Evolutionary conservation across 2,329 filamentous ascomycete genomes (phyloP).

Genomic region (Cladophialophora bantiana): DNA sequence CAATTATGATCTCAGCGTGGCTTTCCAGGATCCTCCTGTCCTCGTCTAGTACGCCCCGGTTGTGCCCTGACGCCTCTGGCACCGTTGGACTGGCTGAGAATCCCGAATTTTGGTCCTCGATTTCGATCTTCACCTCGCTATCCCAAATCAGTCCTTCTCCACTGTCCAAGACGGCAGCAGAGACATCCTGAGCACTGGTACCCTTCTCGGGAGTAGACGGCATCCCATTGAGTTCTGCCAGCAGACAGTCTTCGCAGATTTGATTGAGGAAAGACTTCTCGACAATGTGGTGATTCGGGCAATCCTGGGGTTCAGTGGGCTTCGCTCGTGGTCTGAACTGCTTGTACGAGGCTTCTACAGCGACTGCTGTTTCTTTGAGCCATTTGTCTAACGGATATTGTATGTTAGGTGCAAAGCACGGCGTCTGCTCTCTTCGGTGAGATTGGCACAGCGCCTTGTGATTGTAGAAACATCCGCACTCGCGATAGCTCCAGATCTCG

Average conservation of each 20-base stretch:
- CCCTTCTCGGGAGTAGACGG: not conserved
- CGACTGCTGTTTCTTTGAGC: constrained; percentile 17
- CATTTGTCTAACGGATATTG: constrained; percentile 22
- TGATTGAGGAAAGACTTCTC: constrained; percentile 39
- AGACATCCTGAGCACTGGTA: not conserved
- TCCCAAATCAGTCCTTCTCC: constrained; percentile 37
- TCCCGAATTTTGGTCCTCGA: constrained; percentile 23
- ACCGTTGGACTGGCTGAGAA: not conserved
- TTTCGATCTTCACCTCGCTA: constrained; percentile 39
- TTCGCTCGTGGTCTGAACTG: constrained; percentile 13
- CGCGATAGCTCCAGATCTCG: constrained; percentile 39
- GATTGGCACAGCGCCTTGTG: constrained; percentile 31
- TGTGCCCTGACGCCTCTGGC: not conserved
- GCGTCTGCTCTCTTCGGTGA: constrained; percentile 18
- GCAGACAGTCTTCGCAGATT: constrained; percentile 40
- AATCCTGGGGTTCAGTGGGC: constrained; percentile 24
- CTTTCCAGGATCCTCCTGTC: constrained; percentile 33
- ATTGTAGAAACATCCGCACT: constrained; percentile 39
- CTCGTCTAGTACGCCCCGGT: constrained; percentile 7
- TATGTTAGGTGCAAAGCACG: constrained; percentile 22
- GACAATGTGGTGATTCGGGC: constrained; percentile 30
- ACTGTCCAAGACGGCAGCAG: not conserved
- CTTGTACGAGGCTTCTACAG: constrained; percentile 4
- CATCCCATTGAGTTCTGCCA: constrained; percentile 22
- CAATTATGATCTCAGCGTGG: constrained; percentile 33